A percentile compares a stretch with the other conserved stretches of the same genome.
Conservation (phyloP, 2,329 filamentous ascomycete species). For the Talaromyces sp. region DNA sequence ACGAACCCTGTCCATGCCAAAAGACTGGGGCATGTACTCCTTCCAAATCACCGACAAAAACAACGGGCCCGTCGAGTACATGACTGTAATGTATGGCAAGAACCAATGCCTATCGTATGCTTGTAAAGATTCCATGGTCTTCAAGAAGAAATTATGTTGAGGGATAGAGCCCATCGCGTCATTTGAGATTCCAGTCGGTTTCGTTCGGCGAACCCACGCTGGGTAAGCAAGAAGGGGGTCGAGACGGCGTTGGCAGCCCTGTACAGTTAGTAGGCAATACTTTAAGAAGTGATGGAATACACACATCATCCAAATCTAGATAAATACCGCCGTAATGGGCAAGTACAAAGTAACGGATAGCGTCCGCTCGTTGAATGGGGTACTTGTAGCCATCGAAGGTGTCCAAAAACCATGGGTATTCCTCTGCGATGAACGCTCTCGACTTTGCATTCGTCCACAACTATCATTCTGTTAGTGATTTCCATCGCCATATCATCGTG, state of each 20-base stretch:
- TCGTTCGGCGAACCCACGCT: constrained; percentile 67
- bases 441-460: constrained; percentile 72
- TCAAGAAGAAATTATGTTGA: constrained; percentile 70
- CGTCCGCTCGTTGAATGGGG: constrained; percentile 73
- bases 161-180: constrained; percentile 73
- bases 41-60: constrained; percentile 75
- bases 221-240: constrained; percentile 67
- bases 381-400: constrained; percentile 72
- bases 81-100: constrained; percentile 71
- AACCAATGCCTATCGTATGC: constrained; percentile 67
- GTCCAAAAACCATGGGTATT: constrained; percentile 74
- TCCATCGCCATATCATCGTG: neutral
- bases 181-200: constrained; percentile 75
- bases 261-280: neutral
- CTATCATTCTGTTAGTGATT: constrained; percentile 40
- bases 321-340: constrained; percentile 76
- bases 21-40: constrained; percentile 57
- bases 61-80: constrained; percentile 73
- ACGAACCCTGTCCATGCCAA: constrained; percentile 54
- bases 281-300: constrained; percentile 22
- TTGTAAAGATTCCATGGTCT: constrained; percentile 64
- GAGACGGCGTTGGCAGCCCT: constrained; percentile 66
- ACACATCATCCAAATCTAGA: constrained; percentile 70
- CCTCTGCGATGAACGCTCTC: constrained; percentile 65
- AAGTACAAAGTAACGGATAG: constrained; percentile 76